Evolutionary conservation across 768 basidiomycete genomes (phyloP), one percentile per base, ranked within the genome.

Genomic region (Macrolepiota fuliginosa): DNA sequence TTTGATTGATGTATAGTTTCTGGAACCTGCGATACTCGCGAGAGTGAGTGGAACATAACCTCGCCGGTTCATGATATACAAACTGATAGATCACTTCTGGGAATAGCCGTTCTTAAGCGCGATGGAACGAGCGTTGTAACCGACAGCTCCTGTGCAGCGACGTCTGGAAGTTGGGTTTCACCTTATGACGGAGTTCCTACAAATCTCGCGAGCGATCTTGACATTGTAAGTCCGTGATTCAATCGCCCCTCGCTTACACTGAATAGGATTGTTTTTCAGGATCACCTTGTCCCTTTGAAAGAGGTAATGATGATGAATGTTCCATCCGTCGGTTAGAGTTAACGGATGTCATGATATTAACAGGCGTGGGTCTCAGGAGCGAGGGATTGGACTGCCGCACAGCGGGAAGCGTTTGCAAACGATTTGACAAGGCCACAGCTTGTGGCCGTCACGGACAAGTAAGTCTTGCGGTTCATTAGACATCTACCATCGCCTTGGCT

Each of bases 351-450:
- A 54, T 13, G 27, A 29, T 7, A 32, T 56, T 56, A 25, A 51
- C 42, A 81, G 77, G 84, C 84, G 0, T 85, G 84, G 84, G 64
- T 84, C 0, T 83, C 82, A 7, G 84, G 84, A 22, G 84, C 84
- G 13, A 73, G 80, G 9, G 61, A 66, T 45, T 86, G 84, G 84
- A 81, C 83, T 13, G 67, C 64, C 39, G 80, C 78, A 1, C 78
- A 80, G 62, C 77, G 84, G 32, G 77, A 84, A 63, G 73, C 79
- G 0, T 82, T 79, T 58, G 83, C 84, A 10, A 86, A 85, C 64
- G 84, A 86, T 57, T 68, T 86, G 49, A 80, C 77, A 1, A 75
- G 82, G 25, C 84, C 84, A 5, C 83, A 85, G 69, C 74, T 86
- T 3, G 69, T 83, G 32, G 83, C 83, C 45, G 76, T 84, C 40